Evolutionary conservation across 2,329 filamentous ascomycete species (phyloP).

Genomic region (Sclerotinia borealis): DNA sequence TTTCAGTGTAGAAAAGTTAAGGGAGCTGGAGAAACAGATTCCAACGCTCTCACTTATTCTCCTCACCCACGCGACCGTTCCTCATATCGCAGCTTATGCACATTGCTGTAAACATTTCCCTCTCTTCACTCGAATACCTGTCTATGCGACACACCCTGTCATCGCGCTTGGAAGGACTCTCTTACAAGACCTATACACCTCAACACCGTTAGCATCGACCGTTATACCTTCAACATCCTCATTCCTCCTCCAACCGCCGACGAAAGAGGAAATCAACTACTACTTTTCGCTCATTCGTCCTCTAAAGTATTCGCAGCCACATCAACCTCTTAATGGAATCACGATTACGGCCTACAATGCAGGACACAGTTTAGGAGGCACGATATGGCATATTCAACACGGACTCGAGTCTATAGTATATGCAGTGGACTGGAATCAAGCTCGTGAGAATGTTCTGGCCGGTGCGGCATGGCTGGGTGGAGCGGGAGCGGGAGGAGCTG

Average conservation of each 20-base stretch:
- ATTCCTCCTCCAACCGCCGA: conserved; percentile 66
- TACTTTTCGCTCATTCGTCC: conserved; percentile 90
- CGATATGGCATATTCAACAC: conserved; percentile 98
- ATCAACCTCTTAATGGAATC: conserved; percentile 85
- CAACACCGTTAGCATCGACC: conserved; percentile 79
- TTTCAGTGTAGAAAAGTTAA: conserved; percentile 76
- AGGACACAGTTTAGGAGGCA: conserved; percentile 90
- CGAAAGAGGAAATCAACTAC: conserved; percentile 78
- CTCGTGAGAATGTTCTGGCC: conserved; percentile 88
- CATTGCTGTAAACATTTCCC: conserved; percentile 97
- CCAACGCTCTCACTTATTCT: conserved; percentile 90
- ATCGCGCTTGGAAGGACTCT: conserved; percentile 88
- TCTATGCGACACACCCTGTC: conserved; percentile 91
- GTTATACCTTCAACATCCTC: conserved; percentile 70
- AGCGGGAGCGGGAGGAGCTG: conserved; percentile 70
- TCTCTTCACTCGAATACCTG: conserved; percentile 82
- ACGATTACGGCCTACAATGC: conserved; percentile 96
- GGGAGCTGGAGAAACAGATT: conserved; percentile 85
- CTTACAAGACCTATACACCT: conserved; percentile 86
- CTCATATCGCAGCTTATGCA: conserved; percentile 87
- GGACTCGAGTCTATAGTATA: conserved; percentile 96
- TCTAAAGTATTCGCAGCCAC: conserved; percentile 93
- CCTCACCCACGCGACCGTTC: conserved; percentile 85
- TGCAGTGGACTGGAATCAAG: conserved; percentile 96
- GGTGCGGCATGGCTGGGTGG: conserved; percentile 92